These are phyloP conservation scores for Zizania latifolia DNA, from an alignment of 176 grass and related monocot species.

Conservation along the genomic window DNA sequence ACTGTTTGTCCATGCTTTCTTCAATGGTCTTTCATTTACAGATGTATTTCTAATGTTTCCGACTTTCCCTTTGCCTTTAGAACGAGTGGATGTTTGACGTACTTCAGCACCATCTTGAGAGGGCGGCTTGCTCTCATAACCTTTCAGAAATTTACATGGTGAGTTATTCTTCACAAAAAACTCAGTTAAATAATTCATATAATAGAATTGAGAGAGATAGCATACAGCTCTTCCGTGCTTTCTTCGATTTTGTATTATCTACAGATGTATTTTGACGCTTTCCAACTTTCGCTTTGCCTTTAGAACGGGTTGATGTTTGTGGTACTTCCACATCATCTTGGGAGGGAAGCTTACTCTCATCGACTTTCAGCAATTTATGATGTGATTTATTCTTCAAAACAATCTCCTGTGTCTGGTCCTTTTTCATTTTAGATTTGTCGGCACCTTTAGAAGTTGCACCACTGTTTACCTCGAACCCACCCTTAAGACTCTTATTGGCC, in stretches of 20 bases:
- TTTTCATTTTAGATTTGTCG: conserved; percentile 31
- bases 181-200: not conserved
- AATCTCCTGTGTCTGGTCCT: conserved; percentile 19
- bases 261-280: conserved; percentile 20
- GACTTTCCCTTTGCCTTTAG: conserved; percentile 40
- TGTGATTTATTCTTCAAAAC: conserved; percentile 19
- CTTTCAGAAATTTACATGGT: conserved; percentile 29
- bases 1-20: conserved; percentile 38
- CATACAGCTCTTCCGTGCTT: conserved; percentile 33
- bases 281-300: conserved; percentile 36
- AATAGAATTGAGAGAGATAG: conserved; percentile 1
- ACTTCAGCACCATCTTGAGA: conserved; percentile 20
- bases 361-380: conserved; percentile 27
- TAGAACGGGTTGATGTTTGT: conserved; percentile 22
- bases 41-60: conserved; percentile 16
- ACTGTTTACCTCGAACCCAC: conserved; percentile 32
- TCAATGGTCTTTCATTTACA: conserved; percentile 29
- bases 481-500: conserved; percentile 29
- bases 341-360: conserved; percentile 9
- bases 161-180: conserved; percentile 27
- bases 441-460: conserved; percentile 9
- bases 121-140: conserved; percentile 9
- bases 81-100: no score
- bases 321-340: conserved; percentile 20
- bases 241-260: conserved; percentile 38